Base-by-base conservation (phyloP, 805 yeast genomes). In the Saturnispora serradocipensis region DNA sequence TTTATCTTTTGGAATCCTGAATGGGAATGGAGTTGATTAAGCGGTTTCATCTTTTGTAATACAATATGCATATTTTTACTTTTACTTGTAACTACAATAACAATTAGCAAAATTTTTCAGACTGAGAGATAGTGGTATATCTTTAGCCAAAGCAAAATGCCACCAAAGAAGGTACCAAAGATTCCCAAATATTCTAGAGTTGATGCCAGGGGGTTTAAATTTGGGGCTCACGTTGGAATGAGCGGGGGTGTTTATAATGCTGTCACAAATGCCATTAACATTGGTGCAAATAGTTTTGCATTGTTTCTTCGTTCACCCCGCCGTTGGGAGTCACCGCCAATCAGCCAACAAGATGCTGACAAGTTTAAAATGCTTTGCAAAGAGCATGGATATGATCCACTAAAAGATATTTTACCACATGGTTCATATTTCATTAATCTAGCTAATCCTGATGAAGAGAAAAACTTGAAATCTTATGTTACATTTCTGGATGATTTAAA, bases 401-500 rank as follows among this genome's bases (percentile, higher is more conserved):
- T 76, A 51, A 84, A 83, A 25, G 96, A 90, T 61, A 76, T 88
- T 47, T 73, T 93, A 46, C 98, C 99, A 0, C 99, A 93, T 67
- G 98, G 97, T 1, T 88, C 95, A 24, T 93, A 90, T 65, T 82
- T 93, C 60, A 90, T 93, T 63, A 93, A 93, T 64, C 69, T 93
- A 55, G 97, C 95, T 24, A 89, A 88, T 58, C 97, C 97, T 0
- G 97, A 89, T 58, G 66, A 67, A 2, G 93, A 80, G 54, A 91
- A 88, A 64, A 86, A 82, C 52, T 74, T 73, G 32, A 87, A 86
- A 61, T 85, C 96, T 10, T 81, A 78, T 61, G 82, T 73, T 1
- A 83, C 90, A 4, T 84, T 93, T 56, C 50, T 91, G 4, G 99
- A 93, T 63, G 99, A 93, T 60, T 71, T 93, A 60, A 73, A 76